Percentiles rank a stretch among this genome's conserved stretches.
Evolutionary conservation across 805 yeast species (phyloP).

Genomic region (Saturnispora galanensis): DNA sequence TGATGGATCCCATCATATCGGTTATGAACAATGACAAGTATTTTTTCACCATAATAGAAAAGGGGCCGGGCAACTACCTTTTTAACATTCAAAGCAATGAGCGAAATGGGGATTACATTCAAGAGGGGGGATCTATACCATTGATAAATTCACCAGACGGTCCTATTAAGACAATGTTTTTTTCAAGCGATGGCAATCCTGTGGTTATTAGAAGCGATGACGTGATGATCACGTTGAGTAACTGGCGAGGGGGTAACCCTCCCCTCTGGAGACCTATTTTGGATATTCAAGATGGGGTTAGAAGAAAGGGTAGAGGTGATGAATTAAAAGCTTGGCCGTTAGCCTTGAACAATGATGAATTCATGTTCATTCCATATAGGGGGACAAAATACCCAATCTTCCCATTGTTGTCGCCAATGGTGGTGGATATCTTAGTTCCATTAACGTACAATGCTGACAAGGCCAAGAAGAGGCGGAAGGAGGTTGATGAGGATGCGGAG

Average conservation of each 20-base stretch:
- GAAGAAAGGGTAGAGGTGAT: slow-evolving; percentile 44
- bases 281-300: slow-evolving; percentile 44
- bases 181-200: slow-evolving; percentile 85
- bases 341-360: slow-evolving; percentile 60
- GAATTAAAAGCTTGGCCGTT: slow-evolving; percentile 80
- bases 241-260: slow-evolving; percentile 66
- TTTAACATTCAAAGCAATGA: slow-evolving; percentile 26
- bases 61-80: slow-evolving; percentile 9
- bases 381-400: slow-evolving; percentile 66
- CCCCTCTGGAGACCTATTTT: slow-evolving; percentile 83
- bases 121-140: slow-evolving; percentile 40
- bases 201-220: slow-evolving; percentile 76
- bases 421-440: slow-evolving; percentile 63
- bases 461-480: slow-evolving; percentile 13
- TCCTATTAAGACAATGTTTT: slow-evolving; percentile 57
- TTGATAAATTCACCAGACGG: slow-evolving; percentile 17
- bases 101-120: slow-evolving; percentile 27
- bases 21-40: slow-evolving; percentile 52
- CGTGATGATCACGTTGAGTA: slow-evolving; percentile 54
- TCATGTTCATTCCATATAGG: slow-evolving; percentile 67
- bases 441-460: slow-evolving; percentile 25
- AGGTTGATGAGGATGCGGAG: slow-evolving; percentile 15
- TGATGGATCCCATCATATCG: slow-evolving; percentile 63
- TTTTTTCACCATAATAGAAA: slow-evolving; percentile 38
- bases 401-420: slow-evolving; percentile 80